Conservation (phyloP, 2,329 filamentous ascomycete species). For the Fusarium sp. region DNA sequence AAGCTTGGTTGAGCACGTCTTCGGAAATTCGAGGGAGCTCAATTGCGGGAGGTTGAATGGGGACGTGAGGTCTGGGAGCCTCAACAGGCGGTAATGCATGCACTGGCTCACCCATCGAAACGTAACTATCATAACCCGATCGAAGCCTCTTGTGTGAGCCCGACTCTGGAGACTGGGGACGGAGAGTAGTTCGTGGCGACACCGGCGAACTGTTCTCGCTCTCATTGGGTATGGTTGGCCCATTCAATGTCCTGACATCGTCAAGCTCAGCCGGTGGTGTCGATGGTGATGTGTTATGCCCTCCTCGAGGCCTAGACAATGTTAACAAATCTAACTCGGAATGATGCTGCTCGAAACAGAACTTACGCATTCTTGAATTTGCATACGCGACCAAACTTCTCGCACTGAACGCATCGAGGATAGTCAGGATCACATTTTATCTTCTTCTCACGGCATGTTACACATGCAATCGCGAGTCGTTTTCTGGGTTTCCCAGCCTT, state of each 20-base stretch:
- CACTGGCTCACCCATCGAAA: conserved; percentile 48
- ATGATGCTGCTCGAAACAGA: conserved; percentile 2
- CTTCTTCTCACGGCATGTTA: conserved; percentile 95
- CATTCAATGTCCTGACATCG: conserved; percentile 51
- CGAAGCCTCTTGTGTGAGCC: conserved; percentile 60
- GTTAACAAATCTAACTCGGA: conserved; percentile 1
- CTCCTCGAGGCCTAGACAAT: conserved; percentile 61
- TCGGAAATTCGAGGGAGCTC: conserved; percentile 61
- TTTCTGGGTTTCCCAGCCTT: conserved; percentile 95
- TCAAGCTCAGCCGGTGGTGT: conserved; percentile 63
- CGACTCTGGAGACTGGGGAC: conserved; percentile 47
- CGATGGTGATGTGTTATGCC: conserved; percentile 66
- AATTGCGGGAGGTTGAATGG: conserved; percentile 49
- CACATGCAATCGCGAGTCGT: conserved; percentile 88
- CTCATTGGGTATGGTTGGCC: conserved; percentile 48
- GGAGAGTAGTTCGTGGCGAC: conserved; percentile 56
- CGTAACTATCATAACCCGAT: conserved; percentile 58
- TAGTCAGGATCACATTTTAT: conserved; percentile 94
- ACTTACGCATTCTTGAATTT: conserved; percentile 87
- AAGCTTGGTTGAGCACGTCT: conserved; percentile 58
- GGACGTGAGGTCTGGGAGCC: conserved; percentile 48
- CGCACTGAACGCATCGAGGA: conserved; percentile 88
- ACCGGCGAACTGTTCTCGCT: conserved; percentile 59
- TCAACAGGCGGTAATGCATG: conserved; percentile 48
- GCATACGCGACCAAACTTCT: conserved; percentile 88